Base-by-base conservation (phyloP, 805 yeast genomes). In the Yarrowia sp. region DNA sequence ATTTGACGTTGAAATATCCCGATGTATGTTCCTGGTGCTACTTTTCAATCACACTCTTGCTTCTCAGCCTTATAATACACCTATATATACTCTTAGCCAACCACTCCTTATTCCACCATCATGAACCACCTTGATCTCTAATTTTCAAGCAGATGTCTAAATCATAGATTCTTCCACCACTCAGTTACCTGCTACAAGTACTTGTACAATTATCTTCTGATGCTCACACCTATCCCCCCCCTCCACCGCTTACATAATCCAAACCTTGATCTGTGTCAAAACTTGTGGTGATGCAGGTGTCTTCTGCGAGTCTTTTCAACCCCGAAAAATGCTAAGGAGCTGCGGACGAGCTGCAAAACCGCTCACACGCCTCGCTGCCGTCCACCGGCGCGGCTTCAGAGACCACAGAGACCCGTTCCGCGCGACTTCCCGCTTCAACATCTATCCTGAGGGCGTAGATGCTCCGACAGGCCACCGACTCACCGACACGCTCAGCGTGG, bases 321-420 rank as follows among this genome's bases (percentile, higher is more conserved):
- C 33, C 22, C 51, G 47, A 42, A 44, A 41, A 21, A 47, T 47
- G 56, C 39, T 47, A 32, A 19, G 56, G 56, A 47, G 56, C 31
- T 32, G 29, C n/a, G 38, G 38, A 31, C 39, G 56, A 31, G 56
- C 56, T n/a, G 56, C 9, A 9, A 32, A 21, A 8, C 39, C 56
- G 39, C 39, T 33, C 3, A 14, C 14, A 21, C 39, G 56, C 21
- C 56, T 47, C 14, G 29, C 42, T 14, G 6, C 33, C 24, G 42
- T 35, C 32, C 58, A 51, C 9, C 12, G 9, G 5, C 31, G 32
- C 6, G 42, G 32, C 58, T 19, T 9, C 29, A 27, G 10, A n/a
- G n/a, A n/a, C n/a, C n/a, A 32, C 22, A 14, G 22, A 8, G 56
- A 47, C n/a, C 56, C 56, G 14, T 47, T 21, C 56, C 14, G 10